Percentiles rank a stretch among this genome's conserved stretches.
These are phyloP conservation scores for Oryza australiensis DNA, from an alignment of 176 grass and related monocot genomes.

Conservation along the genomic window DNA sequence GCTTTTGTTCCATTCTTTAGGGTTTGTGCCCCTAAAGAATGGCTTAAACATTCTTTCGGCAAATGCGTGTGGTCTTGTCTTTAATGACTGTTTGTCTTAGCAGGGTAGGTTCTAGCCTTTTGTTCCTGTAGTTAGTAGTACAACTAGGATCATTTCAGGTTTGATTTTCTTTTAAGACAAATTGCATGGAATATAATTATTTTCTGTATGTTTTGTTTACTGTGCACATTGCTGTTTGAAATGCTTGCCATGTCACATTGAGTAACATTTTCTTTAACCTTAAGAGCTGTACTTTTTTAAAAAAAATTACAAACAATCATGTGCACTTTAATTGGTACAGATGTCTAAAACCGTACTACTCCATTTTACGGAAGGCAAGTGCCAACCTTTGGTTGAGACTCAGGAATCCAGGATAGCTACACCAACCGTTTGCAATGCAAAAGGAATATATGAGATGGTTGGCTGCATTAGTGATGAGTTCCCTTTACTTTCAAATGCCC, in stretches of 20 bases:
- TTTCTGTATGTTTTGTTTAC: not conserved
- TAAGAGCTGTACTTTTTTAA: too few species aligned
- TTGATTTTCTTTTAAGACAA: not conserved
- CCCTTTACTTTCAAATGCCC: not conserved
- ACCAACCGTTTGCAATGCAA: not conserved
- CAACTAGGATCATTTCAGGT: constrained; percentile 8
- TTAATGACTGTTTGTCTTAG: constrained; percentile 45
- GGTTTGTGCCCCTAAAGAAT: constrained; percentile 53
- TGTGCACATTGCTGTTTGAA: too few species aligned
- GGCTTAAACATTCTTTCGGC: constrained; percentile 60
- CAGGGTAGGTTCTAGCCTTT: constrained; percentile 28
- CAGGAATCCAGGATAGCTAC: not conserved
- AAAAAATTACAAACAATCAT: too few species aligned
- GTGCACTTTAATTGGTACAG: not conserved
- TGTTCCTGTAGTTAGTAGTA: not conserved
- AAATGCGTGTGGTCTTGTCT: constrained; percentile 59
- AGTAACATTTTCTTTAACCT: not conserved
- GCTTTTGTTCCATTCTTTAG: constrained; percentile 50
- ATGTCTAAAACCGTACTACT: not conserved
- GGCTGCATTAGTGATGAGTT: not conserved
- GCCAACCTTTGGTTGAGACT: not conserved
- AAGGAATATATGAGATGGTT: not conserved
- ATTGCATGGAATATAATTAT: not conserved
- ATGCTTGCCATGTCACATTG: too few species aligned
- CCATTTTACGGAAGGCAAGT: not conserved